Percentiles rank a stretch among this genome's conserved stretches.
phyloP scores from a whole-genome alignment of 2,329 filamentous ascomycete genomes.

The Didymella exigua region DNA sequence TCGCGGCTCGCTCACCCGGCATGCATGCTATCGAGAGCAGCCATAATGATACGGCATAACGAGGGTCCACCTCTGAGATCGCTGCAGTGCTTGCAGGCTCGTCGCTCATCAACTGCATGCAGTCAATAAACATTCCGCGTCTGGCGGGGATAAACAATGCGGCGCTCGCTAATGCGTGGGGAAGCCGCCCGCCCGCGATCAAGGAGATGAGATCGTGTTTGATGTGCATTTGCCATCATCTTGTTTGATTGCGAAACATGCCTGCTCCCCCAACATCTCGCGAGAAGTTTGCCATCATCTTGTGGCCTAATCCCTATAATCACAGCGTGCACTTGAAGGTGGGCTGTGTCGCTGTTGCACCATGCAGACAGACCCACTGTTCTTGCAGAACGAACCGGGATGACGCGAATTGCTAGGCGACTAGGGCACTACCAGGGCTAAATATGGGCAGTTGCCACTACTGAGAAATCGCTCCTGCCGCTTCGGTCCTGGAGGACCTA shows the following conservation, averaged over 20 bases:
- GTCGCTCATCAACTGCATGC: slow-evolving; percentile 9
- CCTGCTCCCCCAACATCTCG: slow-evolving; percentile 1
- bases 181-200: slow-evolving; percentile 22
- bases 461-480: slow-evolving; percentile 21
- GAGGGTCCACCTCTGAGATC: slow-evolving; percentile 19
- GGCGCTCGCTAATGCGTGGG: slow-evolving; percentile 30
- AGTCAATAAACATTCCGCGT: slow-evolving; percentile 17
- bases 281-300: not conserved
- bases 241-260: slow-evolving; percentile 19
- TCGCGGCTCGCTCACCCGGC: slow-evolving; percentile 13
- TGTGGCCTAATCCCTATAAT: slow-evolving; percentile 14
- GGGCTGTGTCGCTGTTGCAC: slow-evolving; percentile 25
- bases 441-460: slow-evolving; percentile 26
- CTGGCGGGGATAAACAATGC: slow-evolving; percentile 18
- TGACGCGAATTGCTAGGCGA: slow-evolving; percentile 19
- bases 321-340: slow-evolving; percentile 10
- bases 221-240: slow-evolving; percentile 29
- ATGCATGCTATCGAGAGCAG: slow-evolving; percentile 15
- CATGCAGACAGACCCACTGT: slow-evolving; percentile 24
- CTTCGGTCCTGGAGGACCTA: slow-evolving; percentile 15
- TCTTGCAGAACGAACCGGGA: slow-evolving; percentile 17
- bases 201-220: slow-evolving; percentile 34
- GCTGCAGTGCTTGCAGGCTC: slow-evolving; percentile 16
- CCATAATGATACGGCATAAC: slow-evolving; percentile 15
- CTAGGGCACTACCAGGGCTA: slow-evolving; percentile 19